Evolutionary conservation across 139 green algal species (phyloP).

Genomic region (Coelastrella sp.): DNA sequence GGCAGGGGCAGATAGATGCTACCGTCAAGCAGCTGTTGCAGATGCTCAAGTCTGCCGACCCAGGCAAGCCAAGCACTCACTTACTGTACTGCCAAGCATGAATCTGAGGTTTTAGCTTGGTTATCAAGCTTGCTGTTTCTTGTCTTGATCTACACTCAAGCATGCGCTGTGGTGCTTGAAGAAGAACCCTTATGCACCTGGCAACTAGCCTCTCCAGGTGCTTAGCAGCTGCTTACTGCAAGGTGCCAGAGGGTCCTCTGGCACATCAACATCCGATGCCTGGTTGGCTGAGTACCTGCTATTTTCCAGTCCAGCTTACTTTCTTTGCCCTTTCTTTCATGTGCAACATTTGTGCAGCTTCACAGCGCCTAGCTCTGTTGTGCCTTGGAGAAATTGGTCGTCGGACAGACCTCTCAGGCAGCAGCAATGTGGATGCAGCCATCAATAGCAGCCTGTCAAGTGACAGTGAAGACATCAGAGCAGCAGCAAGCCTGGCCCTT

Average conservation of each 20-base stretch:
- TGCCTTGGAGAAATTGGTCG: conserved; percentile 90
- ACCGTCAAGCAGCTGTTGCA: conserved; percentile 64
- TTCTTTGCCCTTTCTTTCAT: no score
- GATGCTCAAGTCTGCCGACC: conserved; percentile 49
- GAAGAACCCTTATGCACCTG: no score
- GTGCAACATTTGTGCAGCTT: conserved; percentile 4
- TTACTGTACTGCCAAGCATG: neutral
- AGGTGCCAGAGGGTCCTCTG: no score
- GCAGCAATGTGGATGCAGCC: conserved; percentile 45
- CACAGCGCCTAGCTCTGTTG: conserved; percentile 85
- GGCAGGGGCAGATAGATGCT: conserved; percentile 37
- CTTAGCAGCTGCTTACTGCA: no score
- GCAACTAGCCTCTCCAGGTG: no score
- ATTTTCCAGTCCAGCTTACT: no score
- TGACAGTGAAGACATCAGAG: conserved; percentile 82
- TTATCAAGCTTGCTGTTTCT: no score
- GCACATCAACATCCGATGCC: no score
- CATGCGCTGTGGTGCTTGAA: no score
- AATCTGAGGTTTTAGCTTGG: no score
- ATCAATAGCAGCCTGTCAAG: conserved; percentile 54
- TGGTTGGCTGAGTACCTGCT: no score
- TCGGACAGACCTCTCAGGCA: conserved; percentile 70
- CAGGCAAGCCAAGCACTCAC: neutral
- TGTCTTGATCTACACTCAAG: no score
- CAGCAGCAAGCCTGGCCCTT: conserved; percentile 83